Evolutionary conservation across 192 early-diverging fungal species (phyloP).

Genomic region (Funneliformis geosporum): DNA sequence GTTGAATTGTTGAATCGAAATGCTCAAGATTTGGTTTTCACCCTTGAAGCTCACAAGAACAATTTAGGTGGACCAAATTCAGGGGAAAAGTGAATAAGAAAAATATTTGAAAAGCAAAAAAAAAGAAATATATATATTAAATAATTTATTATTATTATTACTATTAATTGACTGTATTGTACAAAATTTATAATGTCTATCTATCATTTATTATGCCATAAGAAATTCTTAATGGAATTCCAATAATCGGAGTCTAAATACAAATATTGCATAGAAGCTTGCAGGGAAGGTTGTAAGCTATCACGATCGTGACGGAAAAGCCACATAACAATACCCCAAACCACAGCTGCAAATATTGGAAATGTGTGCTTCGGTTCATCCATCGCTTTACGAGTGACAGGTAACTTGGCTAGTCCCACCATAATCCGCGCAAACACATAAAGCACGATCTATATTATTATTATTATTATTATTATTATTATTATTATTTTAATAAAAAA

Average conservation of each 20-base stretch:
- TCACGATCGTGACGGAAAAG: conserved; percentile 88
- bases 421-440: conserved; percentile 93
- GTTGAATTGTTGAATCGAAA: conserved; percentile 45
- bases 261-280: conserved; percentile 92
- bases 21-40: conserved; percentile 41
- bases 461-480: no score
- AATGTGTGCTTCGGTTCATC: conserved; percentile 79
- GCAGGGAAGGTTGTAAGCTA: conserved; percentile 86
- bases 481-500: no score
- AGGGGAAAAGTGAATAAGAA: neutral
- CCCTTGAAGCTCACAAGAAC: conserved; percentile 40
- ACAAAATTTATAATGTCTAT: conserved; percentile 8
- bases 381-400: conserved; percentile 68
- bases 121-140: neutral
- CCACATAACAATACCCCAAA: conserved; percentile 97
- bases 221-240: conserved; percentile 68
- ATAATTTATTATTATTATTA: neutral
- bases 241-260: conserved; percentile 88
- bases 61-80: conserved; percentile 3
- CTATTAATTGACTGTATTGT: no score
- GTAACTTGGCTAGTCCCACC: conserved; percentile 82
- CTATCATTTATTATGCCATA: conserved; percentile 82
- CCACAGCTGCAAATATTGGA: conserved; percentile 88
- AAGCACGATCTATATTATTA: conserved; percentile 91
- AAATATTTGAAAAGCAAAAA: neutral